Conservation (phyloP, 768 basidiomycete species). For the Sporobolomyces pararoseus region DNA sequence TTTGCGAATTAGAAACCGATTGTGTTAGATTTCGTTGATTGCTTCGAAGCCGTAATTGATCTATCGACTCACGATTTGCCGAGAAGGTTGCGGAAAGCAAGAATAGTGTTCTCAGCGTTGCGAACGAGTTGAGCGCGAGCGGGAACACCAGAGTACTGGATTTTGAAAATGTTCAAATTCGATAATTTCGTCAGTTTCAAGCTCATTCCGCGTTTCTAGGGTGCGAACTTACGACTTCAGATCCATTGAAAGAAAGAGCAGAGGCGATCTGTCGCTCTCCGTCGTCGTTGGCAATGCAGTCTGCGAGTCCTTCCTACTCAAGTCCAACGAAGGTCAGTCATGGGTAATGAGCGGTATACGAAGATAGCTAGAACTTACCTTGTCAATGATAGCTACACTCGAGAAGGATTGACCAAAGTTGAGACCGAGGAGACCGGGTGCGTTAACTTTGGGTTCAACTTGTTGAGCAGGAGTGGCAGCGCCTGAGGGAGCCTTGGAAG, state of each 20-base stretch:
- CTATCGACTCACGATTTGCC: constrained; percentile 74
- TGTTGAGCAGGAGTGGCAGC: constrained; percentile 27
- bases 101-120: constrained; percentile 88
- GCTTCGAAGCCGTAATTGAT: no score
- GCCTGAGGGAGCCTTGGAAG: constrained; percentile 38
- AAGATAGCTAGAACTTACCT: constrained; percentile 55
- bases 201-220: no score
- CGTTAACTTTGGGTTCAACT: constrained; percentile 15
- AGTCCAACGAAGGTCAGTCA: background rate
- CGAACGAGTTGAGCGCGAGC: constrained; percentile 92
- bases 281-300: constrained; percentile 97
- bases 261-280: constrained; percentile 97
- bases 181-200: background rate
- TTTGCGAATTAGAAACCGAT: no score
- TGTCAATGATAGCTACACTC: constrained; percentile 90
- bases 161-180: no score
- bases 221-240: constrained; percentile 24
- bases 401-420: constrained; percentile 95
- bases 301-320: constrained; percentile 75
- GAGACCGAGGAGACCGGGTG: constrained; percentile 68
- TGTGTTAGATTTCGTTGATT: background rate
- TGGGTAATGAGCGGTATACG: background rate
- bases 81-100: constrained; percentile 86
- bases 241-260: constrained; percentile 67
- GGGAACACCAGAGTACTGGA: constrained; percentile 90